Evolutionary conservation across 306 rosid genomes (phyloP).

Genomic region (Quercus dentata): DNA sequence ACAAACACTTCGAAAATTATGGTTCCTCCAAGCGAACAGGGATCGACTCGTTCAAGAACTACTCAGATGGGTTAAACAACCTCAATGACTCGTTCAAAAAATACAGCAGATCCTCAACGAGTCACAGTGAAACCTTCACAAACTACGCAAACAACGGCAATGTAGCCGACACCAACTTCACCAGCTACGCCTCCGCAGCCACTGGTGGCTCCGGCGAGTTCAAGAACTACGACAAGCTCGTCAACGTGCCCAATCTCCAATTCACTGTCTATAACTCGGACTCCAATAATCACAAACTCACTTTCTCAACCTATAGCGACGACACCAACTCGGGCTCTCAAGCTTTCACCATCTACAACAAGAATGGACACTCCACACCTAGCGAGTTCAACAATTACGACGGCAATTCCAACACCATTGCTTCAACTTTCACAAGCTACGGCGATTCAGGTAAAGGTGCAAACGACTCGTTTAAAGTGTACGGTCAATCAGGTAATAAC

Average conservation of each 20-base stretch:
- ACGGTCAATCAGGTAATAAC: constrained; percentile 66
- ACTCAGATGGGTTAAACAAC: constrained; percentile 64
- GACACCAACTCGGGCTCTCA: constrained; percentile 79
- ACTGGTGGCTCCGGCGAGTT: constrained; percentile 50
- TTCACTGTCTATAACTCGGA: constrained; percentile 65
- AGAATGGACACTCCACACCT: constrained; percentile 50
- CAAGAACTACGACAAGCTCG: constrained; percentile 55
- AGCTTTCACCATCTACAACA: constrained; percentile 58
- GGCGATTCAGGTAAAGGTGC: constrained; percentile 47
- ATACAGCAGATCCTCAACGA: constrained; percentile 46
- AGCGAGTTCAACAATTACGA: constrained; percentile 65
- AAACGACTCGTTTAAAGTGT: constrained; percentile 62
- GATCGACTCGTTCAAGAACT: constrained; percentile 77
- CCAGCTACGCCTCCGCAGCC: constrained; percentile 48
- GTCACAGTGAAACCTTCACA: constrained; percentile 49
- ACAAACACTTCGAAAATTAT: constrained; percentile 62
- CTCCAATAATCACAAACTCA: constrained; percentile 50
- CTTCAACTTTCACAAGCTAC: constrained; percentile 61
- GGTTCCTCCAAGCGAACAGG: constrained; percentile 43
- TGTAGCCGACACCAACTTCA: constrained; percentile 58
- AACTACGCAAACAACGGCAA: constrained; percentile 71
- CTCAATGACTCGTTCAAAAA: constrained; percentile 57
- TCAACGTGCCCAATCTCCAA: constrained; percentile 72
- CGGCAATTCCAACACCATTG: constrained; percentile 49
- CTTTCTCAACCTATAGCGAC: constrained; percentile 62